Percentiles rank a stretch among this genome's conserved stretches.
phyloP scores from a whole-genome alignment of 2,329 filamentous ascomycete species.

The Ciborinia camelliae region DNA sequence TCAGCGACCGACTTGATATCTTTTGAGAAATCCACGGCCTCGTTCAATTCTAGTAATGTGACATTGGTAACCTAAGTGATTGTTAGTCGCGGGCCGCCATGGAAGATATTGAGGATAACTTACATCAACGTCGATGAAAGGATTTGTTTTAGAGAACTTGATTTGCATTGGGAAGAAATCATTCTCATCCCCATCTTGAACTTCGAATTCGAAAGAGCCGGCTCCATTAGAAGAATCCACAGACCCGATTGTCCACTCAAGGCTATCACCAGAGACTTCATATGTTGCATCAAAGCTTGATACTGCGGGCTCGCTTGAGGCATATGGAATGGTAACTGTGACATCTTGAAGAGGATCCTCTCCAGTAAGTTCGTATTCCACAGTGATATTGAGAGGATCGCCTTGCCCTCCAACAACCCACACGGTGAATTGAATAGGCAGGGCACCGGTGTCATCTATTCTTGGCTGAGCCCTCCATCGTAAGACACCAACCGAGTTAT shows the following conservation, averaged over 20 bases:
- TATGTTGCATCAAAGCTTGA: slow-evolving; percentile 94
- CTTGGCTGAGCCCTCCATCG: slow-evolving; percentile 87
- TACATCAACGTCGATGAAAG: slow-evolving; percentile 92
- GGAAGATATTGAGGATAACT: slow-evolving; percentile 39
- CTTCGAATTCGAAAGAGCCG: slow-evolving; percentile 94
- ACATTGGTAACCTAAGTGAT: slow-evolving; percentile 61
- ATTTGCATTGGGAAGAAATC: slow-evolving; percentile 99
- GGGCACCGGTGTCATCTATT: slow-evolving; percentile 71
- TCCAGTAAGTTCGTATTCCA: slow-evolving; percentile 92
- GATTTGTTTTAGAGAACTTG: slow-evolving; percentile 78
- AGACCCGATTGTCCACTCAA: slow-evolving; percentile 90
- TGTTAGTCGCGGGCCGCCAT: slow-evolving; percentile 31
- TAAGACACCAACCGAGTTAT: slow-evolving; percentile 88
- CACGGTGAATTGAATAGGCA: slow-evolving; percentile 93
- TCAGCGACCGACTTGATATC: slow-evolving; percentile 76
- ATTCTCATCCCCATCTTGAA: slow-evolving; percentile 78
- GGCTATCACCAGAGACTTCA: slow-evolving; percentile 84
- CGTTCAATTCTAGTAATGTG: slow-evolving; percentile 68
- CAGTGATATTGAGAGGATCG: slow-evolving; percentile 81
- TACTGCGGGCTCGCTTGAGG: slow-evolving; percentile 78
- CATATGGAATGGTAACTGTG: slow-evolving; percentile 81
- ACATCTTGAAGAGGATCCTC: slow-evolving; percentile 78
- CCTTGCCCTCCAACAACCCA: slow-evolving; percentile 90
- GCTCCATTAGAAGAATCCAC: slow-evolving; percentile 78
- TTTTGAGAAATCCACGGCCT: slow-evolving; percentile 79